Evolutionary conservation across 2,329 filamentous ascomycete genomes (phyloP), one percentile per base, ranked within the genome.

Genomic region (Penicillium italicum): DNA sequence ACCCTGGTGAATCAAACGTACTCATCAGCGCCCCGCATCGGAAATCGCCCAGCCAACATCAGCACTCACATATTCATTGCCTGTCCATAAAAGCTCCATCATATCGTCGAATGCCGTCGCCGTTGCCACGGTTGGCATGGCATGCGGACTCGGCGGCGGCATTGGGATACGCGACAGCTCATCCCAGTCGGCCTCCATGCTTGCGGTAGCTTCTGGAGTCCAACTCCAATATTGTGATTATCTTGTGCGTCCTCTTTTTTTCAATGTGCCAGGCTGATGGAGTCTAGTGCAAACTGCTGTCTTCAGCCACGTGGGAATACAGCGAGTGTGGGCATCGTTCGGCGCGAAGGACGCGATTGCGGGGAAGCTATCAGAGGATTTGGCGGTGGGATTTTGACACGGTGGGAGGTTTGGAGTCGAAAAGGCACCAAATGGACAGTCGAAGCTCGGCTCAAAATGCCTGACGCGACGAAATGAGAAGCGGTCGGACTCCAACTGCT

Each of bases 41-140:
- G 9, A 49, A 7, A 33, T 24, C 8, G 18, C 1, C n/a, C 10
- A 28, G 24, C 26, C 11, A 62, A 57, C 49, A 2, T 14, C 28
- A 10, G 38, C 34, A 74, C 84, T 79, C 80, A 94, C 90, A 80
- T 87, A 90, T 77, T 94, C 90, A 73, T 94, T 96, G 44, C 92
- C 95, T 3, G 87, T 85, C 94, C 95, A 99, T 50, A 99, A 77
- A 34, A 99, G 82, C 73, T 99, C 94, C 72, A 96, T 89, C 37
- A 82, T 81, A 55, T 88, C 88, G 73, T 99, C 94, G 74, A 99
- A 99, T 45, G 89, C 88, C 73, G 97, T 83, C 3, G 91, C 87
- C 42, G 89, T 87, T 63, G 91, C 85, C 55, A 85, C 85, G 22
- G 88, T 88, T 41, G 86, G 82, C 67, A 88, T 78, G 62, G 82